Conservation (phyloP, 306 rosid species). For the Cicer chorassanicum region DNA sequence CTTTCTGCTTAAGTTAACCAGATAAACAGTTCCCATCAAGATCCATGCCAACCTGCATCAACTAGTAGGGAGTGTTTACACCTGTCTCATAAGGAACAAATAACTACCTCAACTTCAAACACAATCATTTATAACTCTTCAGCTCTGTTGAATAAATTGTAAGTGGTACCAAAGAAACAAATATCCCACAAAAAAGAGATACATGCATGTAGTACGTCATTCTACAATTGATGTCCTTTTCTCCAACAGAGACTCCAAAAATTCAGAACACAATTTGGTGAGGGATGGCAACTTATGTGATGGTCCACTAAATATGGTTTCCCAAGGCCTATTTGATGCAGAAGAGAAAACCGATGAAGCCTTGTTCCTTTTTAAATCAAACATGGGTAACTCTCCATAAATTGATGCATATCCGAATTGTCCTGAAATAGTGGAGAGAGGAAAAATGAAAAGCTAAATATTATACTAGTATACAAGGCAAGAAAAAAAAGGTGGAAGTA, state of each 20-base stretch:
- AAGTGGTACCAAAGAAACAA: constrained; percentile 30
- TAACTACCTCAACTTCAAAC: constrained; percentile 30
- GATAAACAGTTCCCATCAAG: constrained; percentile 29
- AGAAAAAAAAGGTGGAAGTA: background rate
- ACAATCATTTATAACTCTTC: constrained; percentile 18
- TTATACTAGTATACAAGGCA: background rate
- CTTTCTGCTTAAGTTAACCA: constrained; percentile 40
- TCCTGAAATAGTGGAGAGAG: constrained; percentile 53
- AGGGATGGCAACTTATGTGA: constrained; percentile 85
- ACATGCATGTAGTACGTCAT: constrained; percentile 44
- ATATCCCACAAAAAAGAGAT: constrained; percentile 19
- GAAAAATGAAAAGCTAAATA: constrained; percentile 11
- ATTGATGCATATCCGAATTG: constrained; percentile 72
- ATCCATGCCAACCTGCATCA: constrained; percentile 13
- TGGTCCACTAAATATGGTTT: constrained; percentile 77
- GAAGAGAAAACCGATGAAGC: constrained; percentile 48
- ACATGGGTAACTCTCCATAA: constrained; percentile 74
- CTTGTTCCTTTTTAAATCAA: constrained; percentile 57
- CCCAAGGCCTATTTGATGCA: constrained; percentile 89
- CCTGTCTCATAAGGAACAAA: constrained; percentile 14
- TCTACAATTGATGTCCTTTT: constrained; percentile 57
- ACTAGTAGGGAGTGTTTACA: constrained; percentile 18
- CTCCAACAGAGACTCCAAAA: constrained; percentile 77
- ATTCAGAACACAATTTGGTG: constrained; percentile 75
- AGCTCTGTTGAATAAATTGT: constrained; percentile 26